Evolutionary conservation across 164 flowering plant genomes (phyloP), one percentile per base, ranked within the genome.

Genomic region (Stephania japonica): DNA sequence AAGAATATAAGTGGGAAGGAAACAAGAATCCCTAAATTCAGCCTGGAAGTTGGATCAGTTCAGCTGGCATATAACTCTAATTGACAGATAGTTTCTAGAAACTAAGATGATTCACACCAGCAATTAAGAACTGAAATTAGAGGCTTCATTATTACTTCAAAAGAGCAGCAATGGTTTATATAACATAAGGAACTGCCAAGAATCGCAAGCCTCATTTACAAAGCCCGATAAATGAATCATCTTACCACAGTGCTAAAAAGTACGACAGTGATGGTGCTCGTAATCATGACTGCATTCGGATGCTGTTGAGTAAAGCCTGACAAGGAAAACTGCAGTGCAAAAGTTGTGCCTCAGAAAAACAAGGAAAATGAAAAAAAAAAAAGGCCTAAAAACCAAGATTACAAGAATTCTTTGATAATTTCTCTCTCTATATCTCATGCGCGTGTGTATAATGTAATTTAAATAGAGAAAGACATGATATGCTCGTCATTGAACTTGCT

Each of bases 221-320:
- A 18, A 62, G 69, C 24, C 23, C 19, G 64, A 59, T 59, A 42
- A 41, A 75, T 12, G 68, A 72, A 70, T 63, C 72, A 27, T 74
- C 88, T 85, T 91, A 95, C 99, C 91, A 91, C 88, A 61, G 96
- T 95, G 83, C 98, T 95, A 85, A 88, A 87, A 73, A 95, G 99
- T 67, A 91, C 98, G 67, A 95, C 92, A 3, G 97, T 84, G 65
- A 95, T 95, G 44, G 99, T 95, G 77, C 99, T 90, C 26, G 99
- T 93, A 76, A 95, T 95, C 97, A 95, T 86, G 76, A 93, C 81
- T 7, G 98, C 97, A 79, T 88, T 88, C 62, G 80, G 88, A 0
- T 76, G 88, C 74, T 86, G 59, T 68, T 88, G 83, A 56, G 91
- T 89, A 73, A 87, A 87, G 43, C 92, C 97, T 13, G 83, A 67